phyloP scores from a whole-genome alignment of 2,329 filamentous ascomycete genomes.

The Orbilia ellipsospora region DNA sequence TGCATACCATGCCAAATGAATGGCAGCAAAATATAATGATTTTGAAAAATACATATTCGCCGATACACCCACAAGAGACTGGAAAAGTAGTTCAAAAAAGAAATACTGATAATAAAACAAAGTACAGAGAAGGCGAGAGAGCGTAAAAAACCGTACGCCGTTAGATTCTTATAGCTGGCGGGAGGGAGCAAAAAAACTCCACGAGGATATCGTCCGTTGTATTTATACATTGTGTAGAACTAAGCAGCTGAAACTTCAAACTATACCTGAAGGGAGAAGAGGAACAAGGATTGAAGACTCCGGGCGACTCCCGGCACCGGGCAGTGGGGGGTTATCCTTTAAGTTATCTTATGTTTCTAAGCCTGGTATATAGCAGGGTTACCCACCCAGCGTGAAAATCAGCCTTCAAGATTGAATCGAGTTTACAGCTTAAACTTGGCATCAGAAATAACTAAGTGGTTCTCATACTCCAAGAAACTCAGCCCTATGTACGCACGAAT shows the following conservation, averaged over 20 bases:
- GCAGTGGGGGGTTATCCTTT: no score
- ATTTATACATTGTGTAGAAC: not conserved
- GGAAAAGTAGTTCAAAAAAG: not conserved
- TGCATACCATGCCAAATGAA: slow-evolving; percentile 19
- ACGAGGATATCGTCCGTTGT: no score
- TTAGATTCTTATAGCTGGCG: no score
- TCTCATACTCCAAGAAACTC: slow-evolving; percentile 21
- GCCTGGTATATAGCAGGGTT: slow-evolving; percentile 11
- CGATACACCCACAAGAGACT: not conserved
- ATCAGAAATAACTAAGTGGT: not conserved
- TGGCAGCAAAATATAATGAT: slow-evolving; percentile 31
- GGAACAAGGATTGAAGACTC: no score
- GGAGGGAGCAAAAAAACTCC: no score
- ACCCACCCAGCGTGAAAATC: slow-evolving; percentile 20
- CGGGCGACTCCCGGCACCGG: no score
- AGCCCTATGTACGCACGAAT: slow-evolving; percentile 37
- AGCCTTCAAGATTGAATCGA: slow-evolving; percentile 6
- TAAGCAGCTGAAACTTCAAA: not conserved
- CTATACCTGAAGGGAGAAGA: not conserved
- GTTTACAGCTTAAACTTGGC: no score
- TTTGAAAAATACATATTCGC: slow-evolving; percentile 41
- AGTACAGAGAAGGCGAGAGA: not conserved
- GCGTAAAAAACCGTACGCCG: no score
- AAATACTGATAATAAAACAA: not conserved
- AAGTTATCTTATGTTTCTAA: not conserved